phyloP scores from a whole-genome alignment of 208 protist genomes.

The Trypanosoma melophagium region DNA sequence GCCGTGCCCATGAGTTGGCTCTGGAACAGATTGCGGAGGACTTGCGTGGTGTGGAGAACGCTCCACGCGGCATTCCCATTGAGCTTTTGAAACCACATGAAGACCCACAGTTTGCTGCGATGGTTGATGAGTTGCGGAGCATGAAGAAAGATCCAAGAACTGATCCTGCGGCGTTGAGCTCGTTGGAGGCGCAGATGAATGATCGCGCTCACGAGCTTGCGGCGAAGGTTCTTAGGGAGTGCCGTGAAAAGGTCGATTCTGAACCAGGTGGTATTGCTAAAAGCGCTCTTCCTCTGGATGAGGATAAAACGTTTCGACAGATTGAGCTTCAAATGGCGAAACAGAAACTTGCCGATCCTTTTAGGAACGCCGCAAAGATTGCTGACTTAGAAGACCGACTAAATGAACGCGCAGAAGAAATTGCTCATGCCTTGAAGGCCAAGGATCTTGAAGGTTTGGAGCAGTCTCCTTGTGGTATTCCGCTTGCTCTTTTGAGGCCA shows the following conservation, averaged over 20 bases:
- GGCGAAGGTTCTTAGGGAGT: conserved; percentile 24
- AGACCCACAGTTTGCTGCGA: conserved; percentile 59
- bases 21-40: conserved; percentile 64
- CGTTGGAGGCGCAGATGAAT: conserved; percentile 44
- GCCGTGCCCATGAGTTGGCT: conserved; percentile 60
- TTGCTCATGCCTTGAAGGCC: conserved; percentile 50
- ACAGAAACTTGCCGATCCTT: conserved; percentile 53
- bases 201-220: conserved; percentile 73
- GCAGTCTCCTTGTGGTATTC: conserved; percentile 51
- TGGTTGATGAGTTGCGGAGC: conserved; percentile 54
- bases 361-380: conserved; percentile 54
- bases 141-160: conserved; percentile 36
- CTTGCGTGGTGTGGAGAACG: conserved; percentile 45
- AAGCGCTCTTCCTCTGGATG: conserved; percentile 55
- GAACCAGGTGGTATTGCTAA: conserved; percentile 59
- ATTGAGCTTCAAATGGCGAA: conserved; percentile 58
- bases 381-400: conserved; percentile 53
- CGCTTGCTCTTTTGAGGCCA: conserved; percentile 60
- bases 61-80: conserved; percentile 56
- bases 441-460: conserved; percentile 52
- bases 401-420: conserved; percentile 47
- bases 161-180: background rate
- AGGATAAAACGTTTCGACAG: conserved; percentile 47
- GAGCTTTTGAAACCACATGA: conserved; percentile 55
- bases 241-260: conserved; percentile 39